Base-by-base conservation (phyloP, 805 yeast genomes). In the Cyberlindnera mycetangii region DNA sequence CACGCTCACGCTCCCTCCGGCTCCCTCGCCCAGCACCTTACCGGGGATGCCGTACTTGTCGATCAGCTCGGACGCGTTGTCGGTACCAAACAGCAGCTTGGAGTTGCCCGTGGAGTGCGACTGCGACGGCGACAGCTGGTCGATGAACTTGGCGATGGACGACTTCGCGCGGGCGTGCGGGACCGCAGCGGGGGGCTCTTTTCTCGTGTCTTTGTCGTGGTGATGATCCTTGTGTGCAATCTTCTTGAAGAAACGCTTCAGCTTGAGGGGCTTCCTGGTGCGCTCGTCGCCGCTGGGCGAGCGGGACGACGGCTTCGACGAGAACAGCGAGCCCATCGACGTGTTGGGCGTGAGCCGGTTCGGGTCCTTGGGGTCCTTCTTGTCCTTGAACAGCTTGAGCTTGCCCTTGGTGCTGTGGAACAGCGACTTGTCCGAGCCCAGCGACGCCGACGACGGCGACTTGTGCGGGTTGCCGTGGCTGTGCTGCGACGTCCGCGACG, bases 1-100 rank as follows among this genome's bases (percentile, higher is more conserved):
- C 42, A 88, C 73, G 33, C 85, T 76, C n/a, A 90, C 98, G 0
- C 93, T 83, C 2, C 98, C 97, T 19, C 95, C 90, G 1, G 97
- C 97, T 12, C 98, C 98, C 46, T 90, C 81, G 18, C 98, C 98
- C 39, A 89, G 69, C 18, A 83, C 70, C 50, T 76, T 75, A 11
- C 95, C 95, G 2, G 83, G 76, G 19, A 79, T 72, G 32, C 95
- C 93, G 64, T 88, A 89, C 55, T 84, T 83, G 42, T 79, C 74
- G 45, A 78, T 61, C 34, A 77, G 48, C 42, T 67, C 70, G 21
- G 62, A 59, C 5, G 72, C 68, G 38, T 64, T 61, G 38, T 67
- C 71, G 0, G 69, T 59, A 22, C 70, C 69, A 47, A 69, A 69
- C 24, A 70, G 48, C 22, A 68, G 56, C 50, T 65, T 62, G 31